A percentile compares a stretch with the other conserved stretches of the same genome.
phyloP scores from a whole-genome alignment of 2,329 filamentous ascomycete species.

The Cladorrhinum sp. region DNA sequence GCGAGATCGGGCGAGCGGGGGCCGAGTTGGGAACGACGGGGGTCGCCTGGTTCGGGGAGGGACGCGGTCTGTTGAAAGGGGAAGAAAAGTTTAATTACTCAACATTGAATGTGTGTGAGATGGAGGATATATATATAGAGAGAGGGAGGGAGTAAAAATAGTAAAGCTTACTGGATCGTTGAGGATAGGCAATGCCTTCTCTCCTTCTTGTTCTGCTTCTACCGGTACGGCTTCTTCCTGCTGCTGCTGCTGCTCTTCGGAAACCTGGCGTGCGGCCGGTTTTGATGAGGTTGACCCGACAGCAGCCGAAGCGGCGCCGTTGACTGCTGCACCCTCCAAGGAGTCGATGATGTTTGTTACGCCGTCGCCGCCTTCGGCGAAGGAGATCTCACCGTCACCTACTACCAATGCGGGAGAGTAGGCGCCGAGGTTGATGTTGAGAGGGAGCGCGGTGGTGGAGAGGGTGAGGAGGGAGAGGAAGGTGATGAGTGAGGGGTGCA shows the following conservation, averaged over 20 bases:
- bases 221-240: no score
- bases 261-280: neutral
- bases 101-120: no score
- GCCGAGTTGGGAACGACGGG: constrained; percentile 3
- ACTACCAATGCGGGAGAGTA: constrained; percentile 51
- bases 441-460: constrained; percentile 40
- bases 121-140: neutral
- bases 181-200: neutral
- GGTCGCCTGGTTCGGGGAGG: constrained; percentile 4
- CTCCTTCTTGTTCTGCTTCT: no score
- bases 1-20: constrained; percentile 33
- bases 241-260: neutral
- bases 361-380: constrained; percentile 40
- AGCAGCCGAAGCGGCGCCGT: constrained; percentile 36
- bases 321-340: constrained; percentile 39
- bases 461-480: constrained; percentile 15
- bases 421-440: constrained; percentile 52
- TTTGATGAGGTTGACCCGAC: no score
- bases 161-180: neutral
- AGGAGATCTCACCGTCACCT: constrained; percentile 52
- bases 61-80: constrained; percentile 1
- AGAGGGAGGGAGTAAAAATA: neutral
- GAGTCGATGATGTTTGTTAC: constrained; percentile 42
- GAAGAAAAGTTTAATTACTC: neutral
- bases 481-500: constrained; percentile 3